phyloP scores from a whole-genome alignment of 2,329 filamentous ascomycete genomes.

The Fusarium sp. region DNA sequence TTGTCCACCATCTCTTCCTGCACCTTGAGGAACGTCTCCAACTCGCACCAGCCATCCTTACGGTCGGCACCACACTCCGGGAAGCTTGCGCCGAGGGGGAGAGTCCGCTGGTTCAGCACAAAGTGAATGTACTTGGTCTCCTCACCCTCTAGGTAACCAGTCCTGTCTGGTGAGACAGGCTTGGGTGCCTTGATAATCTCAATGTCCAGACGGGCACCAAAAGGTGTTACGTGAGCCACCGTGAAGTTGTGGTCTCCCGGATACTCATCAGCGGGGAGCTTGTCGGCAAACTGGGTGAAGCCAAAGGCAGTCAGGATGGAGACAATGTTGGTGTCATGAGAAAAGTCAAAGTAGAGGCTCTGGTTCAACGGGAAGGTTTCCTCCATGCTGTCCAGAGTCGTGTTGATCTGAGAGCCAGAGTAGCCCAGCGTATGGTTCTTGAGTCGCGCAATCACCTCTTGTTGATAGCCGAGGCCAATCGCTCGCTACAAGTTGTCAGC shows the following conservation, averaged over 20 bases:
- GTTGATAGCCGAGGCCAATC: constrained; percentile 79
- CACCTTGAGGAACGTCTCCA: constrained; percentile 73
- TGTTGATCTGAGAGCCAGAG: constrained; percentile 71
- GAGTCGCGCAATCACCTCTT: constrained; percentile 78
- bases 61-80: constrained; percentile 70
- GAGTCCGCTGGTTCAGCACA: constrained; percentile 78
- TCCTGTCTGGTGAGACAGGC: constrained; percentile 68
- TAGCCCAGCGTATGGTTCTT: constrained; percentile 73
- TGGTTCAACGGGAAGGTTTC: constrained; percentile 81
- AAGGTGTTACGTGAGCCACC: constrained; percentile 76
- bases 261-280: constrained; percentile 67
- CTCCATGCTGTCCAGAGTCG: constrained; percentile 75
- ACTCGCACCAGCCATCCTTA: constrained; percentile 82
- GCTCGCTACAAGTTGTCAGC: constrained; percentile 60
- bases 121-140: constrained; percentile 80
- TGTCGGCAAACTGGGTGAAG: constrained; percentile 73
- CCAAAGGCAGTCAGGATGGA: constrained; percentile 79
- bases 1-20: constrained; percentile 69
- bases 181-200: constrained; percentile 77
- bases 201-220: constrained; percentile 79
- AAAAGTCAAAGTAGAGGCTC: constrained; percentile 81
- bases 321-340: constrained; percentile 81
- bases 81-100: constrained; percentile 76
- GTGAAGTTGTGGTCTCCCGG: constrained; percentile 71
- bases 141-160: constrained; percentile 62